Evolutionary conservation across 768 basidiomycete genomes (phyloP).

Genomic region (Auriscalpium vulgare): DNA sequence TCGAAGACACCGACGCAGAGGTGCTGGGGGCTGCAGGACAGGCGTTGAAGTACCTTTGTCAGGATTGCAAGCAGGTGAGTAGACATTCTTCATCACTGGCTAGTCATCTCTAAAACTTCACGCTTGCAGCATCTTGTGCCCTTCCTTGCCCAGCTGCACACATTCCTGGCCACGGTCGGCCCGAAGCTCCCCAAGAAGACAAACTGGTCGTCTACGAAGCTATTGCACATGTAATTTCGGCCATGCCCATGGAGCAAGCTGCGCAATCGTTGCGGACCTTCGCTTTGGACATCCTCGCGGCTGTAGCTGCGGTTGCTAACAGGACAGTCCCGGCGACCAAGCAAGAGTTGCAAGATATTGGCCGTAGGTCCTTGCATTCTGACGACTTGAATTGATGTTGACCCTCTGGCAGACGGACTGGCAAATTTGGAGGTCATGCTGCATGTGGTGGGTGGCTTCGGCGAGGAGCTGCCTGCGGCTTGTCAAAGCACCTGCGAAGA

Average conservation of each 20-base stretch:
- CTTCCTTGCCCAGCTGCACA: conserved; percentile 85
- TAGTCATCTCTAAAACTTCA: conserved; percentile 5
- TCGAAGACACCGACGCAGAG: conserved; percentile 71
- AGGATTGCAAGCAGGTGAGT: conserved; percentile 85
- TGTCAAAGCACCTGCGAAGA: conserved; percentile 76
- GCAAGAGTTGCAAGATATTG: conserved; percentile 59
- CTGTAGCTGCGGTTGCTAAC: conserved; percentile 56
- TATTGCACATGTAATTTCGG: conserved; percentile 89
- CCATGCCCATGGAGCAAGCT: conserved; percentile 85
- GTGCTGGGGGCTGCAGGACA: conserved; percentile 93
- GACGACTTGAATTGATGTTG: conserved; percentile 8
- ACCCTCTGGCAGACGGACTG: conserved; percentile 51
- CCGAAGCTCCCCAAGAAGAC: conserved; percentile 79
- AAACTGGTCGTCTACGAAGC: conserved; percentile 91
- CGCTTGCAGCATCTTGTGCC: conserved; percentile 71
- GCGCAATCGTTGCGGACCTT: conserved; percentile 84
- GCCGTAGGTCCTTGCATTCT: conserved; percentile 41
- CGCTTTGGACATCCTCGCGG: conserved; percentile 72
- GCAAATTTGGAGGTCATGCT: conserved; percentile 95
- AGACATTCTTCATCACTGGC: background rate
- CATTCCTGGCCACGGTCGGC: conserved; percentile 77
- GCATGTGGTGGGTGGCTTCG: conserved; percentile 70
- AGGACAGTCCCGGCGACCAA: conserved; percentile 52
- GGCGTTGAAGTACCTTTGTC: conserved; percentile 92
- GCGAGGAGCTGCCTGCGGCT: conserved; percentile 70